phyloP scores from a whole-genome alignment of 2,329 filamentous ascomycete genomes.

The Cladosporium phlei region DNA sequence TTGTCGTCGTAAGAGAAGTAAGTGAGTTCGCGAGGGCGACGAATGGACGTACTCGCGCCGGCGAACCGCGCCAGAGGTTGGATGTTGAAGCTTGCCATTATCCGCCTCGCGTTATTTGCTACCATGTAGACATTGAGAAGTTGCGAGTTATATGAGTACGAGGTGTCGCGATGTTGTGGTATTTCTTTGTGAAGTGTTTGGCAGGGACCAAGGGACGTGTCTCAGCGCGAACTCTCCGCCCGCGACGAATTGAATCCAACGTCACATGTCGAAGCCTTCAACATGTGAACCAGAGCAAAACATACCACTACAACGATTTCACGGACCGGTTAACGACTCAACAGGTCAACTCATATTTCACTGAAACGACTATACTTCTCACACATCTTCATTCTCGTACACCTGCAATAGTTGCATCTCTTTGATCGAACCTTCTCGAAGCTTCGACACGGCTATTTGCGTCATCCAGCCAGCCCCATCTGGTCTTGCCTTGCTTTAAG shows the following conservation, averaged over 20 bases:
- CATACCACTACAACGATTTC: too few relatives aligned
- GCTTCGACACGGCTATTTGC: conserved; percentile 3
- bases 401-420: background rate
- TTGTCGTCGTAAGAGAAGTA: conserved; percentile 90
- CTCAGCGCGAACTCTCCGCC: too few relatives aligned
- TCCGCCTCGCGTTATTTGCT: background rate
- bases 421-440: conserved; percentile 5
- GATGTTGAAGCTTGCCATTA: conserved; percentile 51
- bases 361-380: too few relatives aligned
- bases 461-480: conserved; percentile 6
- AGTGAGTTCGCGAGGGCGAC: conserved; percentile 78
- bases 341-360: too few relatives aligned
- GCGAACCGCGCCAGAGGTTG: conserved; percentile 66
- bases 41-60: conserved; percentile 64
- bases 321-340: too few relatives aligned
- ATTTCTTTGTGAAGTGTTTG: too few relatives aligned
- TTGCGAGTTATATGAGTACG: too few relatives aligned
- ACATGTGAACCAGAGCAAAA: too few relatives aligned
- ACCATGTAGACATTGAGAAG: background rate
- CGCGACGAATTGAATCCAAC: too few relatives aligned
- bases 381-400: background rate
- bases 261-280: too few relatives aligned
- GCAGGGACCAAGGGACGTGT: too few relatives aligned
- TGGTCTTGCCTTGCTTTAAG: conserved; percentile 11
- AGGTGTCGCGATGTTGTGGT: too few relatives aligned